Evolutionary conservation across 139 green algal species (phyloP).

Genomic region (Ettlia oleoabundans): DNA sequence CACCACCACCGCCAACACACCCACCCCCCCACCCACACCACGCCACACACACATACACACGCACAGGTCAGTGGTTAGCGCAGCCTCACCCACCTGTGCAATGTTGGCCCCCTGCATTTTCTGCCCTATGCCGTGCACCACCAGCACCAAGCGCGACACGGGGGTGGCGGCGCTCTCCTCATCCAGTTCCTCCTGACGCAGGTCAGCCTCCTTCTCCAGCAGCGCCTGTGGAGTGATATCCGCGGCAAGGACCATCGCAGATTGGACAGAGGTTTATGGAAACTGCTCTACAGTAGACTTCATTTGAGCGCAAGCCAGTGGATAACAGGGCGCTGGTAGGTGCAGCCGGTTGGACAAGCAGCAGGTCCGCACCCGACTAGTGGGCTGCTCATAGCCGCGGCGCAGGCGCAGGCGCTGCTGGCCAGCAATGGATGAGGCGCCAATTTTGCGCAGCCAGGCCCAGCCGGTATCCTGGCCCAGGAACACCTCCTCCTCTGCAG

Average conservation of each 20-base stretch:
- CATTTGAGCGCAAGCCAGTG: too few relatives aligned
- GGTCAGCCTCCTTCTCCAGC: constrained; percentile 51
- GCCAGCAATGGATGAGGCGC: neutral
- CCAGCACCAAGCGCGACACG: constrained; percentile 64
- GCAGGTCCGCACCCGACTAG: neutral
- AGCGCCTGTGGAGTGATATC: neutral
- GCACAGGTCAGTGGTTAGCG: neutral
- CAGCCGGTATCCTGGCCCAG: constrained; percentile 47
- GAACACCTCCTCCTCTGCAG: constrained; percentile 45
- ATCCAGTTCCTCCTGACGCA: constrained; percentile 50
- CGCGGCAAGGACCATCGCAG: too few relatives aligned
- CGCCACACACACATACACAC: too few relatives aligned
- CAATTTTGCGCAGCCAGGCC: constrained; percentile 40
- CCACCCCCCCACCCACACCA: too few relatives aligned
- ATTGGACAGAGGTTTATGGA: too few relatives aligned
- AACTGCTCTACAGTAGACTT: too few relatives aligned
- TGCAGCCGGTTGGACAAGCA: too few relatives aligned
- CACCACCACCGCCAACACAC: too few relatives aligned
- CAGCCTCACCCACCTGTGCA: too few relatives aligned
- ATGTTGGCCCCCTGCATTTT: constrained; percentile 65
- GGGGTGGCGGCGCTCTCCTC: constrained; percentile 29
- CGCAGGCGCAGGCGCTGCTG: constrained; percentile 45
- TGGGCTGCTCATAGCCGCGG: constrained; percentile 53
- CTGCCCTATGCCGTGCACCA: constrained; percentile 85
- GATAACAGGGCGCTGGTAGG: too few relatives aligned